phyloP scores from a whole-genome alignment of 2,329 filamentous ascomycete species.

The Sporothrix sp. region DNA sequence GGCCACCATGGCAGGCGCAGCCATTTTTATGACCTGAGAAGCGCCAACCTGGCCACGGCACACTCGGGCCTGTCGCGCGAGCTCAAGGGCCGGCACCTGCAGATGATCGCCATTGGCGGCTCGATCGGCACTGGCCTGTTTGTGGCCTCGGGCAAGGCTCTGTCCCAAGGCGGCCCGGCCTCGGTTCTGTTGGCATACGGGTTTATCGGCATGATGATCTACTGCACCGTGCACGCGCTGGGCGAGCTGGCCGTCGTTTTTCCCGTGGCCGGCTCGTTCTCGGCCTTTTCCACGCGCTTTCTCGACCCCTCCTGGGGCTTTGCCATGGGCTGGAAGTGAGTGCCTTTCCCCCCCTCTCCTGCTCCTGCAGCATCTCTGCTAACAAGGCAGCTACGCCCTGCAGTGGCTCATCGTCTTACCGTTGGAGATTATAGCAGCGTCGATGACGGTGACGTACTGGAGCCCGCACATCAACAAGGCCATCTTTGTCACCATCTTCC shows the following conservation, averaged over 20 bases:
- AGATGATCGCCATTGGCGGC: constrained; percentile 96
- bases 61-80: constrained; percentile 65
- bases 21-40: constrained; percentile 46
- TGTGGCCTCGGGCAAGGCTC: constrained; percentile 66
- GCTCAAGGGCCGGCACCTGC: constrained; percentile 75
- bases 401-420: constrained; percentile 82
- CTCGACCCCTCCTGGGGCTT: constrained; percentile 91
- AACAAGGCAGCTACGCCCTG: constrained; percentile 58
- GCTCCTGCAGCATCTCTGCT: not conserved
- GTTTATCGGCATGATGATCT: constrained; percentile 78
- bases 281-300: constrained; percentile 84
- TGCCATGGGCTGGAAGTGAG: constrained; percentile 87
- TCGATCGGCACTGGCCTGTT: constrained; percentile 87
- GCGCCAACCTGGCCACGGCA: constrained; percentile 62
- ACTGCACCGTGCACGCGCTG: constrained; percentile 82
- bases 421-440: constrained; percentile 77
- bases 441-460: constrained; percentile 79
- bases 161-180: constrained; percentile 65
- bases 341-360: constrained; percentile 15
- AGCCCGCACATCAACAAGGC: constrained; percentile 52
- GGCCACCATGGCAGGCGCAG: too few species aligned
- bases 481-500: constrained; percentile 76
- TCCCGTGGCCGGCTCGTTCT: constrained; percentile 85
- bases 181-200: constrained; percentile 67
- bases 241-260: constrained; percentile 88